These are phyloP conservation scores for Pichia heedii DNA, from an alignment of 805 yeast species.

Conservation along the genomic window DNA sequence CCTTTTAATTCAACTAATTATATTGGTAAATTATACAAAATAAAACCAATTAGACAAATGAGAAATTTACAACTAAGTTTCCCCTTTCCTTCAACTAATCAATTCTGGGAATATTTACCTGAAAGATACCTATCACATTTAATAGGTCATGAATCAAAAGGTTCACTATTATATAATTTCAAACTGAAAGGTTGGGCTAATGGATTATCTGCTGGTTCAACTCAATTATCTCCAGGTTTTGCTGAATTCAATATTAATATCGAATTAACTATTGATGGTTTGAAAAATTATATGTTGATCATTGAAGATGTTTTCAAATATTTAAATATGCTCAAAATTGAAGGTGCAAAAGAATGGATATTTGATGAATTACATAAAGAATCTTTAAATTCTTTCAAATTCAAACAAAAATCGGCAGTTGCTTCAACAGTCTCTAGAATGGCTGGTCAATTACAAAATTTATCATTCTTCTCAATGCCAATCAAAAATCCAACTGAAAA, in stretches of 20 bases:
- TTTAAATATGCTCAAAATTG: slow-evolving; percentile 46
- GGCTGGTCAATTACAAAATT: slow-evolving; percentile 22
- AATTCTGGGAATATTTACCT: slow-evolving; percentile 61
- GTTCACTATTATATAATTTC: slow-evolving; percentile 65
- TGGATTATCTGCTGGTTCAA: slow-evolving; percentile 64
- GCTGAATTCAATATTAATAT: slow-evolving; percentile 61
- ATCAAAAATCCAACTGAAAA: slow-evolving; percentile 11
- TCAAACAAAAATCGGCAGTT: slow-evolving; percentile 68
- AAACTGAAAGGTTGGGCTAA: slow-evolving; percentile 75
- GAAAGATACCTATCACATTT: slow-evolving; percentile 67
- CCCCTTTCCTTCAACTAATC: slow-evolving; percentile 65
- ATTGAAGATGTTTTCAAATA: slow-evolving; percentile 60
- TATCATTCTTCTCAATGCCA: slow-evolving; percentile 18
- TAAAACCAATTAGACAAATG: slow-evolving; percentile 77
- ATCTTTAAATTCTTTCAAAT: slow-evolving; percentile 63
- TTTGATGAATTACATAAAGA: slow-evolving; percentile 68
- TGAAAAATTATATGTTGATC: slow-evolving; percentile 53
- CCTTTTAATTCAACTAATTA: slow-evolving; percentile 42
- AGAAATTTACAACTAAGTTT: slow-evolving; percentile 61
- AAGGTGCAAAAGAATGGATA: slow-evolving; percentile 69
- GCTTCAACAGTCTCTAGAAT: slow-evolving; percentile 57
- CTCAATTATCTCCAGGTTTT: slow-evolving; percentile 55
- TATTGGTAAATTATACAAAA: slow-evolving; percentile 46
- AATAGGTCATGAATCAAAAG: slow-evolving; percentile 88
- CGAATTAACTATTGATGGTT: slow-evolving; percentile 70